Conservation (phyloP, 768 basidiomycete species). For the Botryobasidium botryosum region DNA sequence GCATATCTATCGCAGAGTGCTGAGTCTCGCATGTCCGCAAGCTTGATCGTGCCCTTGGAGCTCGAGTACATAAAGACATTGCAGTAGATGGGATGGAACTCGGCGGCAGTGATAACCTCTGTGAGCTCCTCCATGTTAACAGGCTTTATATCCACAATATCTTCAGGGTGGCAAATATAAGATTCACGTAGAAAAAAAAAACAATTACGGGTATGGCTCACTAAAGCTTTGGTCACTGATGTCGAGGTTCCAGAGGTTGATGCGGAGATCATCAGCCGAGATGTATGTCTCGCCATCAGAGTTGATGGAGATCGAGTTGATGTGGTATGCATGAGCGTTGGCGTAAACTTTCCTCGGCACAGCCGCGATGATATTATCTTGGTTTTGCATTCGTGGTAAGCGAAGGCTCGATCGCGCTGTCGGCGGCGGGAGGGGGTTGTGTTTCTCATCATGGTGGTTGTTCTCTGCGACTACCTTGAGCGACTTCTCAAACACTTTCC, state of each 20-base stretch:
- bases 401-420: constrained; percentile 42
- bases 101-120: constrained; percentile 98
- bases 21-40: constrained; percentile 97
- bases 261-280: constrained; percentile 91
- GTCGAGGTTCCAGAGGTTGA: constrained; percentile 97
- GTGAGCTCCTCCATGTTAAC: constrained; percentile 99
- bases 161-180: constrained; percentile 27
- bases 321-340: constrained; percentile 98
- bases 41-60: constrained; percentile 98
- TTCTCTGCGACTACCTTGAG: constrained; percentile 93
- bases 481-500: constrained; percentile 99
- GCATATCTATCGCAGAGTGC: constrained; percentile 92
- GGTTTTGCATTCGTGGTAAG: constrained; percentile 79
- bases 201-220: constrained; percentile 28
- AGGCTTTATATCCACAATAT: constrained; percentile 99
- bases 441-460: constrained; percentile 74
- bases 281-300: constrained; percentile 99
- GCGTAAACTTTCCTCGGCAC: constrained; percentile 98
- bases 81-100: constrained; percentile 95
- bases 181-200: not conserved
- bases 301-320: constrained; percentile 98
- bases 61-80: constrained; percentile 99
- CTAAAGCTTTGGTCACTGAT: constrained; percentile 99
- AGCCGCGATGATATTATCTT: constrained; percentile 97
- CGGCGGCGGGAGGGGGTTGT: constrained; percentile 43